These are phyloP conservation scores for Atalantia buxifolia DNA, from an alignment of 345 rosid genomes.

Conservation along the genomic window DNA sequence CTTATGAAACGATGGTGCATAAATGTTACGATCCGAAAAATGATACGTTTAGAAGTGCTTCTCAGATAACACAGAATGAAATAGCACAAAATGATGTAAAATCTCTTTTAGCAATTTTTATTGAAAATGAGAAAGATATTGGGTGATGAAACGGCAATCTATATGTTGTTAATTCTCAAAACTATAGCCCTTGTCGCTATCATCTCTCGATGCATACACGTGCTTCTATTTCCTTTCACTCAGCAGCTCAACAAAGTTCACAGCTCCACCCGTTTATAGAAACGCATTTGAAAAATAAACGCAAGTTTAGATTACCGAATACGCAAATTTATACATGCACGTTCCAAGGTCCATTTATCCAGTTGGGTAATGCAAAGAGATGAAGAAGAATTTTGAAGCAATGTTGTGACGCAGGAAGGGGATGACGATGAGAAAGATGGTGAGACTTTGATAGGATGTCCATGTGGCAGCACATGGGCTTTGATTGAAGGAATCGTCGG, in stretches of 20 bases:
- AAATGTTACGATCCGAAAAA: too few species aligned
- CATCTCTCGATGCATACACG: neutral
- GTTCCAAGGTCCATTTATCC: neutral
- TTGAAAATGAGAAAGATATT: too few species aligned
- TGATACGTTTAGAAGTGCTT: too few species aligned
- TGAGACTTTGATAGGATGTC: neutral
- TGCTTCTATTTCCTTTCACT: neutral
- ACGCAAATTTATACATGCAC: neutral
- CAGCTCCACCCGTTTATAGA: too few species aligned
- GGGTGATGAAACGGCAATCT: too few species aligned
- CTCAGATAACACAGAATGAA: too few species aligned
- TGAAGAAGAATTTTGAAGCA: neutral
- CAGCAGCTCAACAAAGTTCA: neutral
- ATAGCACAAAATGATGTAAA: too few species aligned
- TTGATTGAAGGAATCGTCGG: neutral
- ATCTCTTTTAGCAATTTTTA: too few species aligned
- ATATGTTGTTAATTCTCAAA: too few species aligned
- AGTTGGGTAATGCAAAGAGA: neutral
- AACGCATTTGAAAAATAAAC: neutral
- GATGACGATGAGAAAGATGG: neutral
- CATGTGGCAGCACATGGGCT: constrained; percentile 2
- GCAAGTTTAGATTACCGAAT: neutral
- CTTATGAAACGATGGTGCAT: too few species aligned
- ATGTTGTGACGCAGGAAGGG: neutral
- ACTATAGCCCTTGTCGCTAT: too few species aligned